Evolutionary conservation across 495 filamentous ascomycete species (phyloP).

Genomic region (Tetracladium setigerum): DNA sequence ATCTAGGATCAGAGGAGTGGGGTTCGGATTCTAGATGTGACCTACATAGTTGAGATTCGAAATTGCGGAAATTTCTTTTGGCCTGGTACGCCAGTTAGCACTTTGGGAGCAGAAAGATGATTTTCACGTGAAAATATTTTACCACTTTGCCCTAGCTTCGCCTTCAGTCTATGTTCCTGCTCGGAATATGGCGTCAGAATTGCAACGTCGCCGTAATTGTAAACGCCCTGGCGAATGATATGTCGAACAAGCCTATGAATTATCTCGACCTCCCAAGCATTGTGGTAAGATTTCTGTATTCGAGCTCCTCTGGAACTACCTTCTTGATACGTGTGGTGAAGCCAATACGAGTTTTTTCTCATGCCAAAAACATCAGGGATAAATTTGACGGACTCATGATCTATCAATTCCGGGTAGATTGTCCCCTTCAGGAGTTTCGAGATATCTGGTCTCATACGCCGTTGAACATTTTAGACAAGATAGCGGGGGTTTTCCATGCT

Average conservation of each 20-base stretch:
- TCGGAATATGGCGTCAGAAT: constrained; percentile 87
- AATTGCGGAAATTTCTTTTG: constrained; percentile 61
- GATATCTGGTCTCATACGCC: constrained; percentile 66
- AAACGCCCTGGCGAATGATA: constrained; percentile 60
- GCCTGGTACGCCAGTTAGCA: constrained; percentile 39
- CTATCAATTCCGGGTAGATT: constrained; percentile 58
- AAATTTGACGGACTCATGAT: constrained; percentile 55
- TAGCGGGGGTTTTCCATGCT: constrained; percentile 22
- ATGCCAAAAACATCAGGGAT: constrained; percentile 69
- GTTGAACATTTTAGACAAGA: constrained; percentile 55
- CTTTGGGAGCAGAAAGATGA: constrained; percentile 42
- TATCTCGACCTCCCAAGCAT: constrained; percentile 62
- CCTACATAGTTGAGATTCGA: constrained; percentile 91
- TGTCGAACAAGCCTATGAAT: constrained; percentile 58
- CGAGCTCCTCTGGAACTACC: constrained; percentile 31
- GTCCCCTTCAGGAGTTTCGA: constrained; percentile 45
- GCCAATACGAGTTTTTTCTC: constrained; percentile 68
- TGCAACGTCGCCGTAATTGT: constrained; percentile 58
- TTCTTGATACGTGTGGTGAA: constrained; percentile 57
- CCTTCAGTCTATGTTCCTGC: constrained; percentile 57
- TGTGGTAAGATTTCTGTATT: constrained; percentile 35
- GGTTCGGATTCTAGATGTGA: no score
- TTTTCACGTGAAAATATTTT: constrained; percentile 64
- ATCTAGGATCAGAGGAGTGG: no score
- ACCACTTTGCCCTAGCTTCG: constrained; percentile 41